Conservation (phyloP, 306 rosid genomes). For the Prunus davidiana region DNA sequence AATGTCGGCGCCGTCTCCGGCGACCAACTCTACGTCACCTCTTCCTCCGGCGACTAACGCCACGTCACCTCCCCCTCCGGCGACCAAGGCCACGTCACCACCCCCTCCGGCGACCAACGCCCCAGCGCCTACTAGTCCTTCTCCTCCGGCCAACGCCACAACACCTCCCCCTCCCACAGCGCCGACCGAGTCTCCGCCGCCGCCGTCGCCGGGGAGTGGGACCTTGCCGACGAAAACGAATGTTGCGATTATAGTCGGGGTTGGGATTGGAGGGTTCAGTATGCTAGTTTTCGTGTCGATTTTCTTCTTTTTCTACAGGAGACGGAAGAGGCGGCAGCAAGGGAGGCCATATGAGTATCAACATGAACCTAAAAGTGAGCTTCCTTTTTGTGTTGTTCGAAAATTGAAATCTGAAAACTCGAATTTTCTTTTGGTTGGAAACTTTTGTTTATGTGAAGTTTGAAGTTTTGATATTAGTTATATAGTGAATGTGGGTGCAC, state of each 20-base stretch:
- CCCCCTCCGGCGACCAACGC: neutral
- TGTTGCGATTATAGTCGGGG: constrained; percentile 25
- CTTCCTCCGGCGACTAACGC: constrained; percentile 13
- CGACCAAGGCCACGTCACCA: neutral
- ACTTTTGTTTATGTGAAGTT: neutral
- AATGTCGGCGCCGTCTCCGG: constrained; percentile 40
- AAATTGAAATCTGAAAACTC: neutral
- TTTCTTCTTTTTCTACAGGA: constrained; percentile 16
- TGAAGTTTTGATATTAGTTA: neutral
- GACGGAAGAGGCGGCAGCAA: constrained; percentile 24
- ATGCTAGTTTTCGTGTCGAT: constrained; percentile 29
- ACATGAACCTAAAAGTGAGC: constrained; percentile 25
- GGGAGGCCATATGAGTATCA: constrained; percentile 11
- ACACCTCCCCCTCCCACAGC: constrained; percentile 7
- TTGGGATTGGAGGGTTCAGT: constrained; percentile 33
- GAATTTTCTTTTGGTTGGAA: neutral
- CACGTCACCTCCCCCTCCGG: neutral
- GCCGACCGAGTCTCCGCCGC: neutral
- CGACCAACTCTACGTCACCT: neutral
- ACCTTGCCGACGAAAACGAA: neutral
- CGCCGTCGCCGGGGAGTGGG: neutral
- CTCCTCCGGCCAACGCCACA: neutral
- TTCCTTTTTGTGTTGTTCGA: neutral
- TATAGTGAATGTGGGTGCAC: no score
- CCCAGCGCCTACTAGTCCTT: neutral